These are phyloP conservation scores for Coniella lustricola DNA, from an alignment of 2,329 filamentous ascomycete genomes.

Conservation along the genomic window DNA sequence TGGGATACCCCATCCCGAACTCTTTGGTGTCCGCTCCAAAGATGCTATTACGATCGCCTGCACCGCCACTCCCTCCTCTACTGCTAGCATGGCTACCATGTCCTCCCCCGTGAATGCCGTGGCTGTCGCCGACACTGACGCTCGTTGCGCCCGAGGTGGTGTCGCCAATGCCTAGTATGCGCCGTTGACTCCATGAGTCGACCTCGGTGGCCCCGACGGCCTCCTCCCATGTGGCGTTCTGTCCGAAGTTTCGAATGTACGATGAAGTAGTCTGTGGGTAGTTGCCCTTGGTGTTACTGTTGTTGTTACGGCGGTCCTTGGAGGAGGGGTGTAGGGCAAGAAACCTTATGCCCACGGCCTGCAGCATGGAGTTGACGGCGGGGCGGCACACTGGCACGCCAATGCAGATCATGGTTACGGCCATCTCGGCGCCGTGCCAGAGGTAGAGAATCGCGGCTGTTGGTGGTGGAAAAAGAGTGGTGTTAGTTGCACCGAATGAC, in stretches of 20 bases:
- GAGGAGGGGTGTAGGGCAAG: not conserved
- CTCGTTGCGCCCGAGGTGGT: not conserved
- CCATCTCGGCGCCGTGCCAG: constrained; percentile 16
- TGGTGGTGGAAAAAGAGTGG: not conserved
- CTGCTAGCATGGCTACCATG: too few species aligned
- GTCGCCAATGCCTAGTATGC: constrained; percentile 7
- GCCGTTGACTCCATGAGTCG: constrained; percentile 14
- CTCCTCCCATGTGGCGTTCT: constrained; percentile 5
- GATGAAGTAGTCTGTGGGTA: constrained; percentile 1
- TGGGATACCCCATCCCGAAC: constrained; percentile 1
- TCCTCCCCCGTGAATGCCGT: not conserved
- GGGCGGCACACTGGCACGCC: constrained; percentile 14
- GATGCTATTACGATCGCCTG: not conserved
- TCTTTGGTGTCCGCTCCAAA: not conserved
- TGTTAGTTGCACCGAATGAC: too few species aligned
- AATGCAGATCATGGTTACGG: constrained; percentile 17
- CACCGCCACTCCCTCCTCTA: not conserved
- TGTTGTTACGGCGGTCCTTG: constrained; percentile 1
- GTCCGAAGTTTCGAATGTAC: constrained; percentile 5
- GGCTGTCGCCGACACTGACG: not conserved
- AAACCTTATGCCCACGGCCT: constrained; percentile 9
- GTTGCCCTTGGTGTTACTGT: not conserved
- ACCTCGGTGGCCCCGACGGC: not conserved
- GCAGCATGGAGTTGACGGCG: constrained; percentile 11
- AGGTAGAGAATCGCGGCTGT: constrained; percentile 14